phyloP scores from a whole-genome alignment of 1,139 yeast genomes.

The Diutina pseudorugosa region DNA sequence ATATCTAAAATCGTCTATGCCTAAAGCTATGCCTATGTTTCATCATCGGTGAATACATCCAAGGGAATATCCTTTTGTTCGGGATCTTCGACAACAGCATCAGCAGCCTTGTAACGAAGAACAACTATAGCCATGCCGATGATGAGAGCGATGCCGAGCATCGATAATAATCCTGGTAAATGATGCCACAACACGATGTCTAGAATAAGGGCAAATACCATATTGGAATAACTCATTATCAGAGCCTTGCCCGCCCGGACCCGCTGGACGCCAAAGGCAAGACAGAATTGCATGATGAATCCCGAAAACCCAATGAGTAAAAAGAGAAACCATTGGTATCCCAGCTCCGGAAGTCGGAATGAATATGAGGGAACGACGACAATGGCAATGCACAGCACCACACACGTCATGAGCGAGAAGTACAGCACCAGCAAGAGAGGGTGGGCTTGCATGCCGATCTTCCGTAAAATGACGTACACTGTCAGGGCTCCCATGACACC shows the following conservation, averaged over 20 bases:
- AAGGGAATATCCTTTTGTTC: background rate
- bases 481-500: slow-evolving; percentile 64
- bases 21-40: background rate
- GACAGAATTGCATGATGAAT: slow-evolving; percentile 64
- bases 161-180: slow-evolving; percentile 56
- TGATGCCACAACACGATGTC: slow-evolving; percentile 65
- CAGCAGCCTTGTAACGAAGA: slow-evolving; percentile 35
- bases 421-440: slow-evolving; percentile 71
- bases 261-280: slow-evolving; percentile 76
- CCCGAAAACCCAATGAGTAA: slow-evolving; percentile 61
- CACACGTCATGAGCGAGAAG: slow-evolving; percentile 50
- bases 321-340: slow-evolving; percentile 55
- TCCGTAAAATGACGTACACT: slow-evolving; percentile 62
- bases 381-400: slow-evolving; percentile 46
- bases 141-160: slow-evolving; percentile 58
- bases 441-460: slow-evolving; percentile 68
- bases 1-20: too few relatives aligned
- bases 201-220: slow-evolving; percentile 72
- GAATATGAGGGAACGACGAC: slow-evolving; percentile 43
- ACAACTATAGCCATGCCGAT: slow-evolving; percentile 54
- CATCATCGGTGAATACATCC: background rate
- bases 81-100: background rate
- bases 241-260: slow-evolving; percentile 74
- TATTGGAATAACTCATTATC: slow-evolving; percentile 60
- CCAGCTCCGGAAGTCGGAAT: slow-evolving; percentile 48